Percentiles rank a stretch among this genome's conserved stretches.
Evolutionary conservation across 805 yeast species (phyloP).

Genomic region (Candida morakotiae): DNA sequence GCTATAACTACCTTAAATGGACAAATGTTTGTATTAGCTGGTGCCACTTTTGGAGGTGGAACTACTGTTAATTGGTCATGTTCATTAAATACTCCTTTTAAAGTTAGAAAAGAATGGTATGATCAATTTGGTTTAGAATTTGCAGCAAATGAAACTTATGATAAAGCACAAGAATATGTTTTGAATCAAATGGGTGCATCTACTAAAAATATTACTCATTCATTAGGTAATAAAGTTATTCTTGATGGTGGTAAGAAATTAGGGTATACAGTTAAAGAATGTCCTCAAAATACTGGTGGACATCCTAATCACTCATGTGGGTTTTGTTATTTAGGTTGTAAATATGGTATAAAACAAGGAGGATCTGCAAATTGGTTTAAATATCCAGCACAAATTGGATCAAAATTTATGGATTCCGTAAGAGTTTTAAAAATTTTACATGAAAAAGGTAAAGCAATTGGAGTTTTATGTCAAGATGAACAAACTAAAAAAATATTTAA

Average conservation of each 20-base stretch:
- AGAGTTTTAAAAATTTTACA: conserved; percentile 36
- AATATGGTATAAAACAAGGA: conserved; percentile 50
- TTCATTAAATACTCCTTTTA: conserved; percentile 44
- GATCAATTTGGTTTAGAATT: conserved; percentile 41
- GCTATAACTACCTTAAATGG: conserved; percentile 27
- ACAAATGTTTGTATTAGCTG: conserved; percentile 40
- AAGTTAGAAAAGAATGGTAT: conserved; percentile 50
- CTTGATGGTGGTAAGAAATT: conserved; percentile 41
- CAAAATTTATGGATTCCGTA: conserved; percentile 43
- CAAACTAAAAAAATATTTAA: conserved; percentile 25
- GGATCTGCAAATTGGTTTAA: conserved; percentile 48
- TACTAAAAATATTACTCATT: conserved; percentile 35
- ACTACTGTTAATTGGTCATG: conserved; percentile 59
- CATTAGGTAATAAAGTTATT: conserved; percentile 39
- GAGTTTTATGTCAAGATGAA: conserved; percentile 37
- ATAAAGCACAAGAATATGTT: conserved; percentile 43
- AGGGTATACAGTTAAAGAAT: conserved; percentile 37
- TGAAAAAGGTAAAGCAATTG: conserved; percentile 39
- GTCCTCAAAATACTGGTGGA: conserved; percentile 48
- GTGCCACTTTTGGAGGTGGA: conserved; percentile 56
- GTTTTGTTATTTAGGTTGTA: conserved; percentile 46
- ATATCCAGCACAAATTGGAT: conserved; percentile 43
- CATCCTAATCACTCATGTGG: conserved; percentile 44
- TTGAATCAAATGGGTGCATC: conserved; percentile 47
- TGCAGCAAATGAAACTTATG: conserved; percentile 40